Evolutionary conservation across 2,329 filamentous ascomycete species (phyloP), one percentile per base, ranked within the genome.

Genomic region (Chaetomiaceae sp.): DNA sequence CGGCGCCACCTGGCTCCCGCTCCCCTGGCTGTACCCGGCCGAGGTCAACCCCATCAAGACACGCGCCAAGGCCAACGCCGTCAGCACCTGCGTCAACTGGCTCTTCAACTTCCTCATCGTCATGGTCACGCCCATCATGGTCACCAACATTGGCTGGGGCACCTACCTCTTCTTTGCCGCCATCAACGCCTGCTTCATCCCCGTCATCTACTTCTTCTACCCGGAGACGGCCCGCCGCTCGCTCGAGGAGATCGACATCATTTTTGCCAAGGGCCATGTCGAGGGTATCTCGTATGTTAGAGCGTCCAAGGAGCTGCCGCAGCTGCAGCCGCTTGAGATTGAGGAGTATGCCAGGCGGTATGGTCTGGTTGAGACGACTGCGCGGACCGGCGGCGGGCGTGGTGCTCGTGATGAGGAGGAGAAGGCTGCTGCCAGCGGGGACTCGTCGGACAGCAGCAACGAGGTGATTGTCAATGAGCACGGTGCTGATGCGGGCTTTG

Each of bases 191-290:
- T 67, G 69, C 17, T 79, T 81, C 60, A 66, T 81, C 39, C 77
- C 78, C 1, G 70, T 77, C 47, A 75, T 79, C 15, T 79, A 73
- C 62, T 68, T 79, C 55, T 74, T 78, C 59, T 79, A 78, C 57
- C 78, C 79, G 0, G 79, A 82, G 63, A 81, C 80, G 3, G 72
- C 75, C 61, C 64, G 67, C 58, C 76, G 79, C 7, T 80, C 75
- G 14, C 73, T 88, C 29, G 85, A 88, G 67, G 85, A 88, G 65
- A 82, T 89, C 68, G 85, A 89, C 63, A 75, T 80, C 53, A 83
- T 88, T 47, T 69, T 69, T 40, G 66, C 76, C 64, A 83, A 83
- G 71, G 80, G 80, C 11, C 74, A 73, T 59, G 65, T 73, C 27
- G 82, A 85, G 67, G 78, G 81, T 2, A 83, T 80, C 5, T 79